Base-by-base conservation (phyloP, 2,329 filamentous ascomycete species). In the Sporothrix protearum region DNA sequence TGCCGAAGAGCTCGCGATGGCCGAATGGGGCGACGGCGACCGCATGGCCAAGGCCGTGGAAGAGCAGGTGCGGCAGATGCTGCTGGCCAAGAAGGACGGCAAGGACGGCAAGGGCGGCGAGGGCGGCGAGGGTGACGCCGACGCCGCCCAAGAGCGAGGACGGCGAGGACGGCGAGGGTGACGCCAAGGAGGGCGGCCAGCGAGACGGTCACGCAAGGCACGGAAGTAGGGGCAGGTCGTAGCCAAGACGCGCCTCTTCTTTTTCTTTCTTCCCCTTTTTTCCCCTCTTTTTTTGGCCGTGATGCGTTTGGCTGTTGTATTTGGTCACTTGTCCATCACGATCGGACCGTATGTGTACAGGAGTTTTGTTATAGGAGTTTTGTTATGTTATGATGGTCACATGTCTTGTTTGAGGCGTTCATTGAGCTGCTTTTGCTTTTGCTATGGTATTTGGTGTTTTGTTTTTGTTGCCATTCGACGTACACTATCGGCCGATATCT, bases 61-160 rank as follows among this genome's bases (percentile, higher is more conserved):
- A 77, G 78, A 78, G n/a, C 81, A 83, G 73, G 82, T 84, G 55
- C 80, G 81, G 71, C 79, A 79, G 78, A 82, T 84, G 82, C 79
- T 83, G 77, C 33, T 74, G 69, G 73, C 63, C 3, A 57, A 73
- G 70, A 45, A 67, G 3, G 64, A 55, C 10, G 59, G n/a, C 28
- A n/a, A n/a, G n/a, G 28, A 16, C 2, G 47, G 45, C 16, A n/a
- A 55, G 19, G 47, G 66, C 69, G 53, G 49, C 36, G 39, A n/a
- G n/a, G 28, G 14, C 2, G 47, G 45, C 16, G 30, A 55, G 19
- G 47, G 66, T 70, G 53, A 57, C 36, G 39, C n/a, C 36, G 71
- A 61, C 45, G 55, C 66, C 47, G 45, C 70, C 53, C 39, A 55
- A 69, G 64, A 72, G 67, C 57, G 57, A 69, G n/a, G 47, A 55